Evolutionary conservation across 495 filamentous ascomycete genomes (phyloP).

Genomic region (Acidiella bohemica): DNA sequence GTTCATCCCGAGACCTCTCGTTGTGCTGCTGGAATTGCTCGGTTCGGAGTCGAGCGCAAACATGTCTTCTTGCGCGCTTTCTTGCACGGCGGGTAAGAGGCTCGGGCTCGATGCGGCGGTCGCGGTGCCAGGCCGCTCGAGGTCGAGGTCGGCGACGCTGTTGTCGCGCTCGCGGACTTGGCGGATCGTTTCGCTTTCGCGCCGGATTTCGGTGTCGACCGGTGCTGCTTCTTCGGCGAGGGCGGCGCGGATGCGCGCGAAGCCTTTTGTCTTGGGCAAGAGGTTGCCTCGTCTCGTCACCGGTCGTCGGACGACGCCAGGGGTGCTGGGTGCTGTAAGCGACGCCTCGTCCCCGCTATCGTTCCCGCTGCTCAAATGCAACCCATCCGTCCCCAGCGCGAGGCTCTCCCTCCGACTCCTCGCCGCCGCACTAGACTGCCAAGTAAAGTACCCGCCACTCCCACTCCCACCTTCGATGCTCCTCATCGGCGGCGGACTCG

Average conservation of each 20-base stretch:
- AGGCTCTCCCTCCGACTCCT: constrained; percentile 57
- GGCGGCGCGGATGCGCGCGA: constrained; percentile 81
- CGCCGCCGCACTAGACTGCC: constrained; percentile 9
- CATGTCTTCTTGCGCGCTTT: constrained; percentile 37
- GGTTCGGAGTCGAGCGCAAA: constrained; percentile 47
- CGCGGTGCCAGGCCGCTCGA: constrained; percentile 32
- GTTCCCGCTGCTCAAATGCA: constrained; percentile 67
- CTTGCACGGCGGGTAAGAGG: constrained; percentile 28
- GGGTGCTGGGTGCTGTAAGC: constrained; percentile 31
- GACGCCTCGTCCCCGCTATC: constrained; percentile 62
- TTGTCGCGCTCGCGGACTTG: constrained; percentile 69
- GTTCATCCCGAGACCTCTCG: constrained; percentile 37
- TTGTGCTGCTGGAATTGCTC: constrained; percentile 22
- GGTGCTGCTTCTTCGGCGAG: constrained; percentile 78
- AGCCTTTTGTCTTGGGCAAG: constrained; percentile 90
- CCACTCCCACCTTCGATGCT: constrained; percentile 36
- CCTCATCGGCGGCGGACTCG: constrained; percentile 50
- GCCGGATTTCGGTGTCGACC: constrained; percentile 72
- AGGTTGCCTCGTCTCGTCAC: constrained; percentile 83
- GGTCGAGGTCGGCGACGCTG: constrained; percentile 24
- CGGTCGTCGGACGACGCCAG: constrained; percentile 49
- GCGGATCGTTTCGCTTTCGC: constrained; percentile 86
- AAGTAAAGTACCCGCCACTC: constrained; percentile 23
- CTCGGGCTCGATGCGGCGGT: constrained; percentile 37
- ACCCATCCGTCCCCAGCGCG: constrained; percentile 70